phyloP scores from a whole-genome alignment of 2,329 filamentous ascomycete species.

The Xylariaceae sp. region DNA sequence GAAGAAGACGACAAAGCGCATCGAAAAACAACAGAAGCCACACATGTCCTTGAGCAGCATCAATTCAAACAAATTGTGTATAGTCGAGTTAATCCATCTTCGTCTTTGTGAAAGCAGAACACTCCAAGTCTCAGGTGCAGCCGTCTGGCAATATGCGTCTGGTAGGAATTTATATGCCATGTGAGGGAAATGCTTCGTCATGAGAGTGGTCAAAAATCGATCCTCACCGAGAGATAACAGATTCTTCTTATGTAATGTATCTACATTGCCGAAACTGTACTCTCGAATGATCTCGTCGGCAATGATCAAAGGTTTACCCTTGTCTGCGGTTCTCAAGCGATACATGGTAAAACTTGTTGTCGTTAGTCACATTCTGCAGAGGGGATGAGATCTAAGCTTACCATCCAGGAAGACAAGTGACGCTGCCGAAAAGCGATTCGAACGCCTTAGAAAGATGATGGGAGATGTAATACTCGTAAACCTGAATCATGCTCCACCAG shows the following conservation, averaged over 20 bases:
- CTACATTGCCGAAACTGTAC: conserved; percentile 83
- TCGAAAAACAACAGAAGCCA: conserved; percentile 97
- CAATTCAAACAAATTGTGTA: conserved; percentile 92
- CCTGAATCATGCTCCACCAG: conserved; percentile 99
- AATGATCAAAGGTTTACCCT: conserved; percentile 91
- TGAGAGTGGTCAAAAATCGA: conserved; percentile 87
- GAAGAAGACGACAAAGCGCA: conserved; percentile 94
- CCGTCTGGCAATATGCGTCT: conserved; percentile 88
- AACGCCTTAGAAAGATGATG: conserved; percentile 97
- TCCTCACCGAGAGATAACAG: conserved; percentile 75
- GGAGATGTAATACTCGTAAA: conserved; percentile 99
- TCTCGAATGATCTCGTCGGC: conserved; percentile 82
- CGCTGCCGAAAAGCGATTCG: conserved; percentile 94
- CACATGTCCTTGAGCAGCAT: conserved; percentile 90
- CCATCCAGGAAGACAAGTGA: conserved; percentile 99
- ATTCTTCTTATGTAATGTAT: conserved; percentile 91
- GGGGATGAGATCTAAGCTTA: conserved; percentile 47
- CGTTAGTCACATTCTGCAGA: conserved; percentile 31
- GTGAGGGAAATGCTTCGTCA: conserved; percentile 94
- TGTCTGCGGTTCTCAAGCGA: conserved; percentile 87
- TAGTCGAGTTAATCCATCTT: conserved; percentile 98
- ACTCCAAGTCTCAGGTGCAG: conserved; percentile 89
- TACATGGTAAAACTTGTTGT: conserved; percentile 92
- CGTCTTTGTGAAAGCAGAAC: conserved; percentile 95
- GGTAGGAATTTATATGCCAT: conserved; percentile 97